Base-by-base conservation (phyloP, 371 early-diverging fungal species). In the Mortierella sp. region DNA sequence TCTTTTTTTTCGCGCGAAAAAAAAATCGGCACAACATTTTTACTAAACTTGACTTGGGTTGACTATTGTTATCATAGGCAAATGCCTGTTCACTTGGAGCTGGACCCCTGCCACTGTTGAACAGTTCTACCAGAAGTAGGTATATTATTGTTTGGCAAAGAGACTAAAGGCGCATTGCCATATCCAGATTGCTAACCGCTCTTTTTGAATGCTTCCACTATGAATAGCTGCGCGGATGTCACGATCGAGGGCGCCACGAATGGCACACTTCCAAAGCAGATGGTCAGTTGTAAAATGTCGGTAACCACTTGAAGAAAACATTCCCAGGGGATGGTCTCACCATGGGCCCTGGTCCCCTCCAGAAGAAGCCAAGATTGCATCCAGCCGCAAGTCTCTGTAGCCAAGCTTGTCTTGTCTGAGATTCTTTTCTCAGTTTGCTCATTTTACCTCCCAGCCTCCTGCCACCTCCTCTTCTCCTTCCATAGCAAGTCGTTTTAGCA, bases 211-310 rank as follows among this genome's bases (percentile, higher is more conserved):
- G 26, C 40, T 19, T 59, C 11, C 19, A 11, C 34, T 11, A 28
- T 55, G 61, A 44, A 50, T 43, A 77, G 77, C 67, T 77, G 77
- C 13, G 77, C 77, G 57, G 77, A 77, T 72, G 53, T 77, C n/a
- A 72, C 71, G 13, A 72, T 77, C 26, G 46, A 59, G 9, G 77
- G 77, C 3, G 50, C 57, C 6, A 16, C 50, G 51, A 14, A 61
- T 28, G 77, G 77, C 19, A n/a, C 44, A 59, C 26, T 71, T 19
- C 77, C 77, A 5, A 51, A 40, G 24, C 74, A 69, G 48, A 67
- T 0, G 78, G 81, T 11, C 81, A 81, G 40, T 9, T 81, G 19
- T 76, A 85, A 57, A 53, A 81, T 53, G 75, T 85, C 71, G 55
- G 51, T 2, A 59, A 61, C 0, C 31, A 31, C 37, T 55, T 57